Evolutionary conservation across 495 filamentous ascomycete species (phyloP), one percentile per base, ranked within the genome.

Genomic region (Tuber brumale): DNA sequence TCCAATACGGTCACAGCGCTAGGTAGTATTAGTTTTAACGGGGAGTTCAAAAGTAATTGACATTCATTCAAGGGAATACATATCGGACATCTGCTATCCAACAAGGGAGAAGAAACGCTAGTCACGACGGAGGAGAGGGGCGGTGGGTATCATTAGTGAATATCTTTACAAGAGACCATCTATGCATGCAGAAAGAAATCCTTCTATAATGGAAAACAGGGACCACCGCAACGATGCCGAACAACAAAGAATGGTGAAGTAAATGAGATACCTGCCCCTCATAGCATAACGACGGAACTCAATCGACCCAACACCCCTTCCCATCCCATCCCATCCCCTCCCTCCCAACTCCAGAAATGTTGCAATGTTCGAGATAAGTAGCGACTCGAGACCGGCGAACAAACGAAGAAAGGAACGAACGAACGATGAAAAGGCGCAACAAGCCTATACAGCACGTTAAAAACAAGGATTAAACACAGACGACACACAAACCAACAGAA

Each of bases 41-140:
- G 57, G 57, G 57, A 66, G 27, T 66, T 66, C 27, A 66, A 35
- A 19, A 35, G 57, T 66, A 66, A 61, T 61, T 61, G 51, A 61
- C n/a, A 61, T 61, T 31, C n/a, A 61, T 61, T 31, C 3, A n/a
- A 61, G 57, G 27, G 57, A 66, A 42, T 6, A 66, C 27, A 61
- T 61, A 66, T 66, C 57, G 27, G 27, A 35, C 27, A 19, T 35
- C 27, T 18, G n/a, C 57, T 31, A 35, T 66, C 27, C 31, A 35
- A 66, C 3, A 66, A 27, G 57, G 27, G 27, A 35, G 27, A 66
- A 5, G 5, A 66, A 35, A 66, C 27, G 57, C 9, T 66, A 27
- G 27, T 66, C n/a, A 31, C 8, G 14, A 66, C 14, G 57, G 57
- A 31, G 51, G n/a, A 35, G 12, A 16, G 3, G 46, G 27, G 57